These are phyloP conservation scores for Rutstroemia sp. DNA, from an alignment of 2,329 filamentous ascomycete genomes.

Conservation along the genomic window DNA sequence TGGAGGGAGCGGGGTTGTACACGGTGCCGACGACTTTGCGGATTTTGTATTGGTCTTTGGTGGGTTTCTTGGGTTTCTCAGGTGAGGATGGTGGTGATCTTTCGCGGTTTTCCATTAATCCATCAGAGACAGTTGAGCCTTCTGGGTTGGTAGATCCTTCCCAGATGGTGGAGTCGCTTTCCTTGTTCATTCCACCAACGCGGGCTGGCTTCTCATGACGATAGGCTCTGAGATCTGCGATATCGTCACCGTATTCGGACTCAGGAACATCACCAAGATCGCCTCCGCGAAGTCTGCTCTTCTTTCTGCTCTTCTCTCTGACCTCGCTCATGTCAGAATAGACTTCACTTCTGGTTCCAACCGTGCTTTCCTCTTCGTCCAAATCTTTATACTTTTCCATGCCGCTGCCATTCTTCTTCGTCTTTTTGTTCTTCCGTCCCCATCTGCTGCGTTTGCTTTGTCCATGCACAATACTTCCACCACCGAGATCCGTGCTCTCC, in stretches of 20 bases:
- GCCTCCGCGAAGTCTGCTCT: constrained; percentile 27
- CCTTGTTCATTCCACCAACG: constrained; percentile 82
- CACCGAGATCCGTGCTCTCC: constrained; percentile 75
- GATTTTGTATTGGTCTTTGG: constrained; percentile 23
- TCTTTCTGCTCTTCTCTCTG: constrained; percentile 27
- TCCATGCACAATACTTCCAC: constrained; percentile 73
- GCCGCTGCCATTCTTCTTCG: constrained; percentile 17
- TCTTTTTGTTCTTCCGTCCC: constrained; percentile 34
- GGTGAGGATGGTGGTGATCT: constrained; percentile 48
- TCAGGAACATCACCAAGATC: constrained; percentile 15
- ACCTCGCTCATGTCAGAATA: constrained; percentile 22
- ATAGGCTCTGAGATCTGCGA: constrained; percentile 67
- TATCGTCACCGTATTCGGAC: constrained; percentile 45
- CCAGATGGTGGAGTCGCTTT: constrained; percentile 71
- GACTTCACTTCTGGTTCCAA: constrained; percentile 15
- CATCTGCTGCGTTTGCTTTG: constrained; percentile 42
- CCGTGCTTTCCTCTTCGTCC: constrained; percentile 21
- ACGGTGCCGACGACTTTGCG: constrained; percentile 23
- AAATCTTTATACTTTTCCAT: constrained; percentile 27
- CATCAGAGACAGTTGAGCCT: constrained; percentile 33
- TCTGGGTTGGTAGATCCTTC: constrained; percentile 62
- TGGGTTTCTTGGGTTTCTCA: constrained; percentile 26
- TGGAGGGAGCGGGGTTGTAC: constrained; percentile 1
- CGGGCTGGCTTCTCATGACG: constrained; percentile 78
- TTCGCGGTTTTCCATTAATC: constrained; percentile 53